Conservation (phyloP, 345 rosid genomes). For the Bruguiera sexangula region DNA sequence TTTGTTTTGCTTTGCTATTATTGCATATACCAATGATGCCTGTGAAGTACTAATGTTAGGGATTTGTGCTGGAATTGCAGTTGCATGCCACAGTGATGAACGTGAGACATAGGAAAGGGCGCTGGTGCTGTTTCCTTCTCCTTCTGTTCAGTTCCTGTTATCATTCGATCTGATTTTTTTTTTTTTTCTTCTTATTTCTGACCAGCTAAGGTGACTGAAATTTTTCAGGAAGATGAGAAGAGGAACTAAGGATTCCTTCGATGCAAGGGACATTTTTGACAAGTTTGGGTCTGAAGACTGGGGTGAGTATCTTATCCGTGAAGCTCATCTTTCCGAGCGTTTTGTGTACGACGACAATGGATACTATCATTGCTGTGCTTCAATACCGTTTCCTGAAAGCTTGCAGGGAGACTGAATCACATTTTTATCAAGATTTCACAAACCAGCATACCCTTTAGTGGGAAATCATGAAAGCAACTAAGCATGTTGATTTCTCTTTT, state of each 20-base stretch:
- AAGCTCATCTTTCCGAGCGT: conserved; percentile 94
- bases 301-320: conserved; percentile 79
- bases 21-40: too few relatives aligned
- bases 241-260: conserved; percentile 45
- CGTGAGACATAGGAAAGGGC: conserved; percentile 66
- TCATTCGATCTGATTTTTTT: background rate
- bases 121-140: background rate
- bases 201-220: background rate
- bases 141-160: background rate
- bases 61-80: conserved; percentile 42
- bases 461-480: background rate
- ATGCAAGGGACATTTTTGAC: conserved; percentile 64
- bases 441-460: background rate
- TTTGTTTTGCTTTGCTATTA: too few relatives aligned
- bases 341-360: conserved; percentile 64
- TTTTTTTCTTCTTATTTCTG: background rate
- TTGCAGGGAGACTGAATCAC: conserved; percentile 30
- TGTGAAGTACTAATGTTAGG: background rate
- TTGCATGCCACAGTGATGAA: conserved; percentile 94
- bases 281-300: conserved; percentile 69
- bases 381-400: conserved; percentile 64
- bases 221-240: conserved; percentile 41
- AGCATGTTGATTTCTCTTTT: background rate
- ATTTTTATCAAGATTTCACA: background rate
- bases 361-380: conserved; percentile 77